Evolutionary conservation across 768 basidiomycete species (phyloP).

Genomic region (Mycena galericulata): DNA sequence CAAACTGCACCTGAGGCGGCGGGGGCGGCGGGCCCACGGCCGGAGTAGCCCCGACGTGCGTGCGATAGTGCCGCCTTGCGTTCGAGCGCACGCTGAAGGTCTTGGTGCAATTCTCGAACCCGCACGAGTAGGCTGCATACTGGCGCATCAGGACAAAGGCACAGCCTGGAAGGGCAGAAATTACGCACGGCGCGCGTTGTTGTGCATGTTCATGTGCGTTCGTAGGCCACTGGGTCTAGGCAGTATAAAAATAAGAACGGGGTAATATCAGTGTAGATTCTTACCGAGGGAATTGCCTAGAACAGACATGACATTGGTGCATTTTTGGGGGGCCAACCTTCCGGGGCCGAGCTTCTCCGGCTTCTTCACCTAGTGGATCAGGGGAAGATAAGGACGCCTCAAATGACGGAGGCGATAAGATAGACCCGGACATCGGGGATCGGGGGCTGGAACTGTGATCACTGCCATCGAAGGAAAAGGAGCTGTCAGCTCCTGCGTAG

Average conservation of each 20-base stretch:
- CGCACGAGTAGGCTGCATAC: conserved; percentile 62
- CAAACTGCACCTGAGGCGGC: conserved; percentile 9
- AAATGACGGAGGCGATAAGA: background rate
- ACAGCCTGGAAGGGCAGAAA: background rate
- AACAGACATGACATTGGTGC: conserved; percentile 64
- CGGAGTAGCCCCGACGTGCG: conserved; percentile 66
- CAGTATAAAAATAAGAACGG: conserved; percentile 1
- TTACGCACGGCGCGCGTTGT: conserved; percentile 61
- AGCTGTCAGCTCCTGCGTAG: background rate
- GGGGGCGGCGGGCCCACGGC: background rate
- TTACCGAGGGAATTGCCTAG: conserved; percentile 64
- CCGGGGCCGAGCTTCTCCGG: background rate
- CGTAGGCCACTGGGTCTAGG: conserved; percentile 64
- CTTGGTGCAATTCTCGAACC: conserved; percentile 69
- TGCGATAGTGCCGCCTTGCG: conserved; percentile 82
- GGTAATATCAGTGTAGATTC: background rate
- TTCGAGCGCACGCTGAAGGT: conserved; percentile 85
- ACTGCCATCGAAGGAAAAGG: background rate
- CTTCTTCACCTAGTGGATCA: background rate
- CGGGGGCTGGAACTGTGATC: background rate
- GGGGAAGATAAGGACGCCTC: background rate
- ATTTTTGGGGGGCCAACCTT: conserved; percentile 52
- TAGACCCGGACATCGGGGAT: background rate
- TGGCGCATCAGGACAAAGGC: background rate
- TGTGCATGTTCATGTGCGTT: conserved; percentile 72